Conservation (phyloP, 73 alveolate species). For the Paramecium pentaurelia region DNA sequence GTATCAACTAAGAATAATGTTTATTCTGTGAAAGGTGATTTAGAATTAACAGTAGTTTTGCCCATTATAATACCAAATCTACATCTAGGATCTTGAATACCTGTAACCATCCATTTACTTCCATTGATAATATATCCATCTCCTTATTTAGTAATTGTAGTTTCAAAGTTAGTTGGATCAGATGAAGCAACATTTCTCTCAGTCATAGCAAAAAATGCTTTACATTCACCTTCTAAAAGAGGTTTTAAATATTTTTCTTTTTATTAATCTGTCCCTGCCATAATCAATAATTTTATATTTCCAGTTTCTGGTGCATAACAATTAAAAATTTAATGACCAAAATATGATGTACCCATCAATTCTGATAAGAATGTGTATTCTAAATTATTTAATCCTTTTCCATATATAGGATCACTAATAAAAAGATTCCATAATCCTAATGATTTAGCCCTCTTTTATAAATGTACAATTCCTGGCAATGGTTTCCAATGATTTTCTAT, state of each 20-base stretch:
- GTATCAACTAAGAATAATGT: background rate
- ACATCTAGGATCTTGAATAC: background rate
- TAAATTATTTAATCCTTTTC: background rate
- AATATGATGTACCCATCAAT: background rate
- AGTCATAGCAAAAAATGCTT: background rate
- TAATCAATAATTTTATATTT: background rate
- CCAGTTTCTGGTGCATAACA: conserved; percentile 1
- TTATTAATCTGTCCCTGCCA: background rate
- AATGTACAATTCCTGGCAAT: background rate
- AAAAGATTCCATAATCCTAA: background rate
- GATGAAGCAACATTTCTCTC: background rate
- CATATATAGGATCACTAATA: background rate
- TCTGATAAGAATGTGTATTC: background rate
- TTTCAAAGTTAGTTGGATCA: background rate
- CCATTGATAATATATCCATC: background rate
- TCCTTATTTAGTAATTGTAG: background rate
- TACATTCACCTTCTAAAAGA: background rate
- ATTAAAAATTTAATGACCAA: background rate
- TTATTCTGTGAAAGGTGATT: background rate
- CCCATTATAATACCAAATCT: background rate
- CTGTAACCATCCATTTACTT: background rate
- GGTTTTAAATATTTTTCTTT: background rate
- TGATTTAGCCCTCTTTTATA: background rate
- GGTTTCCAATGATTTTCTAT: background rate
- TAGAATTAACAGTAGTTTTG: background rate